phyloP scores from a whole-genome alignment of 83 land plant species.

The Picea mariana region DNA sequence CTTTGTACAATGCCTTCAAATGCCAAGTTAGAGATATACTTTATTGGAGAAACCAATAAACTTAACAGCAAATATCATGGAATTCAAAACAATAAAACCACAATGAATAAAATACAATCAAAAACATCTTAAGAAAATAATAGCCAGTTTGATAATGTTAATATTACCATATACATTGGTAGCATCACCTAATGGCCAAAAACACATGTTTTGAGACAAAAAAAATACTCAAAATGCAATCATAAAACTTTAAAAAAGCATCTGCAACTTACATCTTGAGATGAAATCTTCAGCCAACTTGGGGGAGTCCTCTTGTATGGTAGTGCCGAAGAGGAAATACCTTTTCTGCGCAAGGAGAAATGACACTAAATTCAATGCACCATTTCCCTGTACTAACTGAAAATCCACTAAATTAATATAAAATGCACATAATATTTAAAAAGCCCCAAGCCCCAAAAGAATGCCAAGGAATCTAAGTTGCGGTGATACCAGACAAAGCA shows the following conservation, averaged over 20 bases:
- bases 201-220: background rate
- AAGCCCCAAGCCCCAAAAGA: too few species aligned
- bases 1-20: background rate
- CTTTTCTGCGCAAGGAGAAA: slow-evolving; percentile 47
- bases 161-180: background rate
- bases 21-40: background rate
- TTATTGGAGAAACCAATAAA: background rate
- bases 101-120: too few species aligned
- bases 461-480: too few species aligned
- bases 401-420: too few species aligned
- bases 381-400: too few species aligned
- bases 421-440: too few species aligned
- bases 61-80: background rate
- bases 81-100: too few species aligned
- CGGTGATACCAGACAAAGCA: too few species aligned
- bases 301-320: slow-evolving; percentile 96
- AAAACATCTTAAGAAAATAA: too few species aligned
- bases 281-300: slow-evolving; percentile 83
- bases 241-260: background rate
- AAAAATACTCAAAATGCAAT: background rate
- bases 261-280: slow-evolving; percentile 56
- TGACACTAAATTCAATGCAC: too few species aligned
- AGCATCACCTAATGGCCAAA: background rate
- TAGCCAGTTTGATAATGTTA: background rate
- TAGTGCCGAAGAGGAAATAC: slow-evolving; percentile 90